phyloP scores from a whole-genome alignment of 1,139 yeast genomes.

The Meyerozyma carpophila region DNA sequence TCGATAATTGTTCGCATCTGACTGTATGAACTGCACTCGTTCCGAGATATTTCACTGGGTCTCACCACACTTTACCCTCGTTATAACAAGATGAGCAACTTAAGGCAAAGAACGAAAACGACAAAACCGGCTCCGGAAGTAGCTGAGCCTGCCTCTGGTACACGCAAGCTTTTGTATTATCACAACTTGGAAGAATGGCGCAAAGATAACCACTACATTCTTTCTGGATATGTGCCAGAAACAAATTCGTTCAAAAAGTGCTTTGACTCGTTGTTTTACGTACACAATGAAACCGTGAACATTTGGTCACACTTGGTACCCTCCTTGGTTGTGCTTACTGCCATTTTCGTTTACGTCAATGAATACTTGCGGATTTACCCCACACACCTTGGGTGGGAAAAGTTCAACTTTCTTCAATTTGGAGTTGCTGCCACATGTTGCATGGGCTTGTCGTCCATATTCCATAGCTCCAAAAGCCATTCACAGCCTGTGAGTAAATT shows the following conservation, averaged over 20 bases:
- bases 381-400: slow-evolving; percentile 43
- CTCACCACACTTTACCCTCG: too few species aligned
- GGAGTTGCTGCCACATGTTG: slow-evolving; percentile 46
- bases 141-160: not conserved
- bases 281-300: slow-evolving; percentile 85
- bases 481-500: slow-evolving; percentile 53
- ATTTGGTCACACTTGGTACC: slow-evolving; percentile 81
- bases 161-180: slow-evolving; percentile 19
- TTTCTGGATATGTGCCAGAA: slow-evolving; percentile 69
- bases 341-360: slow-evolving; percentile 20
- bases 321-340: slow-evolving; percentile 34
- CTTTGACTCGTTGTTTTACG: slow-evolving; percentile 50
- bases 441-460: slow-evolving; percentile 66
- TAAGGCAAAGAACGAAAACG: not conserved
- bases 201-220: slow-evolving; percentile 74
- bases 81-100: not conserved
- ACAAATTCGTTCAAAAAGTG: slow-evolving; percentile 52
- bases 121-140: not conserved
- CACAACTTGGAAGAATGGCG: slow-evolving; percentile 75
- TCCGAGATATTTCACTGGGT: too few species aligned
- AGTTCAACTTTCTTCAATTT: slow-evolving; percentile 33
- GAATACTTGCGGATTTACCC: slow-evolving; percentile 32
- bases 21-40: too few species aligned
- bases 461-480: slow-evolving; percentile 76
- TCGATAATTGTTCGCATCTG: too few species aligned